Evolutionary conservation across 257 asterid genomes (phyloP).

Genomic region (Petunia axillaris): DNA sequence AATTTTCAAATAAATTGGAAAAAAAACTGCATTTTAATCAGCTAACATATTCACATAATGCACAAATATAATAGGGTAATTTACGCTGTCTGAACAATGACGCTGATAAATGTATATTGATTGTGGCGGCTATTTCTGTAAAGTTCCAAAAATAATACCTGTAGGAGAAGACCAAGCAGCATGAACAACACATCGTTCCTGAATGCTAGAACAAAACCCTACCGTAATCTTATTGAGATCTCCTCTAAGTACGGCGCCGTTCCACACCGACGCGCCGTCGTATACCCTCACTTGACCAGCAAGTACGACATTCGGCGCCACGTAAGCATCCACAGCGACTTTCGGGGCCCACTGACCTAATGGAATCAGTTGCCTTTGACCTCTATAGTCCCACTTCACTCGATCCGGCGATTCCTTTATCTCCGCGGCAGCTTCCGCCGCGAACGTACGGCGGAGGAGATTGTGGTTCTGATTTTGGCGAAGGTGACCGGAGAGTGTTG

Average conservation of each 20-base stretch:
- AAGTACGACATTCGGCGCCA: constrained; percentile 88
- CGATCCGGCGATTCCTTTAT: constrained; percentile 67
- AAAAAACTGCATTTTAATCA: not conserved
- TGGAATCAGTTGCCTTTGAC: constrained; percentile 78
- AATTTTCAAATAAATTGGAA: not conserved
- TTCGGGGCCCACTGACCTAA: constrained; percentile 91
- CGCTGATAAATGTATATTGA: no score
- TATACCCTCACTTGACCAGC: constrained; percentile 93
- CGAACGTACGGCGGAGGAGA: constrained; percentile 45
- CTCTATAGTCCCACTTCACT: constrained; percentile 91
- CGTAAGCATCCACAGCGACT: constrained; percentile 89
- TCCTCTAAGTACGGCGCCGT: constrained; percentile 78
- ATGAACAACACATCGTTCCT: constrained; percentile 80
- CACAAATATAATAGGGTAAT: not conserved
- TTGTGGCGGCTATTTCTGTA: no score
- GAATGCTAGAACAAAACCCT: constrained; percentile 87
- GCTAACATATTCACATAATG: not conserved
- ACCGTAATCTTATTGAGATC: constrained; percentile 84
- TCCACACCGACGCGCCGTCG: constrained; percentile 94
- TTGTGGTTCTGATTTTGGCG: constrained; percentile 20
- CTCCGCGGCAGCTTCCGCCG: constrained; percentile 51
- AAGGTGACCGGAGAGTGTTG: constrained; percentile 39
- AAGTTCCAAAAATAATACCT: constrained; percentile 32
- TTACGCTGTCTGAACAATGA: no score
- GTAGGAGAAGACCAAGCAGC: constrained; percentile 96